Evolutionary conservation across 768 basidiomycete genomes (phyloP).

Genomic region (Dictyophora rubrovolvata): DNA sequence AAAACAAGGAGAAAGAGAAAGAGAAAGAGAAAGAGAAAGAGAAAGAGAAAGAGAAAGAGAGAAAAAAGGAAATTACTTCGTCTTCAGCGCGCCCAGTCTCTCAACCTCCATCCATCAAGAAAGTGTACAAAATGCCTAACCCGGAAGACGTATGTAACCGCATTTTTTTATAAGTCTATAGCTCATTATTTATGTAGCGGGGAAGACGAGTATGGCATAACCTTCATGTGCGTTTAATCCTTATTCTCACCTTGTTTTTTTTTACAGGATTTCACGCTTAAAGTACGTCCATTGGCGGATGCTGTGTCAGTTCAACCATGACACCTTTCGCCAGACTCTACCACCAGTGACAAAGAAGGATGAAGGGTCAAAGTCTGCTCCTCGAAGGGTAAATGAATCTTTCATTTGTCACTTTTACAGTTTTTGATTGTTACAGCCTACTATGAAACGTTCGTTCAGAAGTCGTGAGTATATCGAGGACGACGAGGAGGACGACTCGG

Average conservation of each 20-base stretch:
- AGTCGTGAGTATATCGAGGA: not conserved
- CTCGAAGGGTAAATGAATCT: not conserved
- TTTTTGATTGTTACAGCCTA: not conserved
- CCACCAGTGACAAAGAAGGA: not conserved
- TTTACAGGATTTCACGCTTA: not conserved
- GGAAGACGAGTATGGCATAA: not conserved
- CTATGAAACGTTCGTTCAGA: not conserved
- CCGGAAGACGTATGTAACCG: slow-evolving; percentile 4
- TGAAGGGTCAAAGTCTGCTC: not conserved
- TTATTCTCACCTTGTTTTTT: not conserved
- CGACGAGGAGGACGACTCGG: not conserved
- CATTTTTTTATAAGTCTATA: not conserved
- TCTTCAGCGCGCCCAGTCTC: not conserved
- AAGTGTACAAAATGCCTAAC: slow-evolving; percentile 8
- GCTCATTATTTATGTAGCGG: slow-evolving; percentile 3
- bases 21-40: slow-evolving; percentile 17
- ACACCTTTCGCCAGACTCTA: not conserved
- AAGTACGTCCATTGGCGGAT: not conserved
- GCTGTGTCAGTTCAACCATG: too few relatives aligned
- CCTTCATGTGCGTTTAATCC: slow-evolving; percentile 3
- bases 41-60: slow-evolving; percentile 3
- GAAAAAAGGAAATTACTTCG: slow-evolving; percentile 8
- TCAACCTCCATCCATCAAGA: not conserved
- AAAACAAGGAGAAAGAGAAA: slow-evolving; percentile 19
- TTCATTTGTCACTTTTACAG: not conserved